Base-by-base conservation (phyloP, 345 rosid species). In the Dovyalis caffra region DNA sequence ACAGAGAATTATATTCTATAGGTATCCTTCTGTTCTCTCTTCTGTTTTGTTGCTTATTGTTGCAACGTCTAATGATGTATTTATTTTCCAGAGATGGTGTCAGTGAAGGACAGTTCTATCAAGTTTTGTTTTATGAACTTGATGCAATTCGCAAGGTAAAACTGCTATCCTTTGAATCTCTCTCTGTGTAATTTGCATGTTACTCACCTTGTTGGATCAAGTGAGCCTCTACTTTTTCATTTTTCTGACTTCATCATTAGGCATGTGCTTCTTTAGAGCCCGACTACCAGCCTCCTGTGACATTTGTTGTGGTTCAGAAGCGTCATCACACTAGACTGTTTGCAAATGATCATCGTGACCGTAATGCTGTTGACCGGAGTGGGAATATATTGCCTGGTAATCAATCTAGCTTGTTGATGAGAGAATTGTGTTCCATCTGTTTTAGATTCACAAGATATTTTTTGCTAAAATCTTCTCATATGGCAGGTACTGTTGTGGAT, bases 241-340 rank as follows among this genome's bases (percentile, higher is more conserved):
- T 35, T 23, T 29, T 66, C 8, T 56, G 61, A 12, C 15, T 45
- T 69, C 57, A 10, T 35, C 73, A 77, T 58, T 81, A 96, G 99
- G 98, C 99, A 0, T 96, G 98, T 78, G 97, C 96, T 45, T 93
- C 99, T 35, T 77, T 96, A 79, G 99, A 93, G 83, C 94, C 99
- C 33, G 91, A 90, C 74, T 96, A 96, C 89, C 98, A 96, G 90
- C 99, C 99, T 67, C 92, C 97, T 2, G 99, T 96, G 61, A 96
- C 99, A 15, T 96, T 96, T 84, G 97, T 93, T 58, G 99, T 96
- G 74, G 99, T 96, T 77, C 99, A 96, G 84, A 96, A 96, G 85
- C 97, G 99, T 47, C 99, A 93, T 71, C 99, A 96, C 85, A 96
- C 99, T 5, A 89, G 99, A 80, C 86, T 96, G 82, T 96, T 96